Evolutionary conservation across 2,329 filamentous ascomycete genomes (phyloP), one percentile per base, ranked within the genome.

Genomic region (Alternaria burnsii): DNA sequence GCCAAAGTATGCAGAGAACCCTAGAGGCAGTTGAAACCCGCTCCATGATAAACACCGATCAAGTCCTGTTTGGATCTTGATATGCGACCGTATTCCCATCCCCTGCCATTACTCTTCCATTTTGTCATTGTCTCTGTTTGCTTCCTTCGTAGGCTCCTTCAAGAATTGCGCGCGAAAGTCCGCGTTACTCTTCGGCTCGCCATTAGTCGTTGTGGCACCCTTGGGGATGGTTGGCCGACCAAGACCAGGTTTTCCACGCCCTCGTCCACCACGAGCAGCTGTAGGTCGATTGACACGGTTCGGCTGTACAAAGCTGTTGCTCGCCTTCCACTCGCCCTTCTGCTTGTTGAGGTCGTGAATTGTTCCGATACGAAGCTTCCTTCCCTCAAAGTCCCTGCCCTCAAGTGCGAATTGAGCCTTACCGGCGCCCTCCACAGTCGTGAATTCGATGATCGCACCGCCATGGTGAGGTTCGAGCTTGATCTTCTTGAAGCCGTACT

Each of bases 361-460:
- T 4, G 81, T 85, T 8, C 86, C 87, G 3, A 82, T 76, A 36
- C 71, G 73, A 8, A 82, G 72, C 43, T 78, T 78, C 10, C 75
- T 65, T 8, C 82, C 82, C 12, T 71, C 71, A 42, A 78, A 78
- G 18, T 80, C 76, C 43, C 78, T 52, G 8, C 75, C 74, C 11
- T 80, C 79, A 1, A 84, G 72, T 8, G 77, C 80, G 16, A 82
- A 74, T n/a, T 87, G 83, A 1, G 91, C 91, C 72, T 87, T 91
- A 26, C 94, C 94, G 0, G 91, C 91, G 36, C 88, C 85, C 3
- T 88, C 83, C 2, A 89, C 84, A 52, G 92, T 88, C 3, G 82
- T 82, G 71, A 91, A 97, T 74, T 98, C 95, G 38, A 98, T 85
- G 55, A 94, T 90, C 5, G 94, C 95, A 12, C 93, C 94, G 59